Conservation (phyloP, 2,329 filamentous ascomycete species). For the Monosporascus sp. region DNA sequence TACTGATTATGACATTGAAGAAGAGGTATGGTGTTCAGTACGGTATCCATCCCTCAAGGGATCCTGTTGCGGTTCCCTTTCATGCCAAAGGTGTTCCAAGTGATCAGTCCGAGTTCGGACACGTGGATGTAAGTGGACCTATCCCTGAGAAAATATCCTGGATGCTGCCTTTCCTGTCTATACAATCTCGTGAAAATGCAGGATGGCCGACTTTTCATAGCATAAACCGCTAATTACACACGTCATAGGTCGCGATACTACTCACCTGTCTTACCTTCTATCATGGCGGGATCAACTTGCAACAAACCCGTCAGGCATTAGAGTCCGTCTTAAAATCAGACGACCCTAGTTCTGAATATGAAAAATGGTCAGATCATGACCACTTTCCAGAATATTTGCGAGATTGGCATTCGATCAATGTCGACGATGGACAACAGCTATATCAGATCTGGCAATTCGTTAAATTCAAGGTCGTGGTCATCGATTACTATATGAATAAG, state of each 20-base stretch:
- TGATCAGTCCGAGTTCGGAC: constrained; percentile 59
- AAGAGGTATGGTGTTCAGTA: constrained; percentile 67
- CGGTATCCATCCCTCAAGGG: constrained; percentile 47
- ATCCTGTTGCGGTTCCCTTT: constrained; percentile 62
- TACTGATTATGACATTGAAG: constrained; percentile 54
- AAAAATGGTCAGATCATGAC: constrained; percentile 38
- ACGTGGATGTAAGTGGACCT: constrained; percentile 41
- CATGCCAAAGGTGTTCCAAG: constrained; percentile 60
- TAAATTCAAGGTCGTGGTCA: constrained; percentile 40
- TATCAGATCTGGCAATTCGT: constrained; percentile 45
- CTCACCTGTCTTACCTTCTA: constrained; percentile 66
- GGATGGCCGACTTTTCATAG: background rate
- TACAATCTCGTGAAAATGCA: background rate
- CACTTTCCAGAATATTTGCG: constrained; percentile 40
- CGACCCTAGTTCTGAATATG: constrained; percentile 52
- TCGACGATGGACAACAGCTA: constrained; percentile 50
- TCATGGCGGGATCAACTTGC: constrained; percentile 48
- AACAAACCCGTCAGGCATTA: constrained; percentile 45
- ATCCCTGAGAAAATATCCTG: background rate
- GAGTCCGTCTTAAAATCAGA: constrained; percentile 48
- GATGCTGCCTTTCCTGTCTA: background rate
- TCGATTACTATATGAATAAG: constrained; percentile 58
- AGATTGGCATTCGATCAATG: constrained; percentile 53
- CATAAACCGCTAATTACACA: background rate
- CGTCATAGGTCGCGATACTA: constrained; percentile 52